Evolutionary conservation across 805 yeast genomes (phyloP).

Genomic region (Maudiozyma barnettii): DNA sequence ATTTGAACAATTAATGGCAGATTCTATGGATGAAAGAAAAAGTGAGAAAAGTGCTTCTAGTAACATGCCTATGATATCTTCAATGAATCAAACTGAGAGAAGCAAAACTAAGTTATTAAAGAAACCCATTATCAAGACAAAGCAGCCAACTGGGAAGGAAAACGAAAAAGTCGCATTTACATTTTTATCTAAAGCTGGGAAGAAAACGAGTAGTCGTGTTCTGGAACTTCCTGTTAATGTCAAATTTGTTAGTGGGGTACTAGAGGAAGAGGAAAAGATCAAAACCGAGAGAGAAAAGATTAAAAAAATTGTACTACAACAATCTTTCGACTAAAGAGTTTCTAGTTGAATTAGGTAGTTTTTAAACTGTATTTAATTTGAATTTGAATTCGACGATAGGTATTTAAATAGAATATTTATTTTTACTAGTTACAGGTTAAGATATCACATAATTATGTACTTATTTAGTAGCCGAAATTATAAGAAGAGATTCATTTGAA

Average conservation of each 20-base stretch:
- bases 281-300: constrained; percentile 47
- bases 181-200: constrained; percentile 47
- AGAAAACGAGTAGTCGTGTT: constrained; percentile 35
- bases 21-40: constrained; percentile 37
- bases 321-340: constrained; percentile 29
- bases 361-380: too few species aligned
- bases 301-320: constrained; percentile 42
- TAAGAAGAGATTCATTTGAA: too few species aligned
- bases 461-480: too few species aligned
- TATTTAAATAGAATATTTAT: too few species aligned
- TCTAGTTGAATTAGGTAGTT: too few species aligned
- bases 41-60: constrained; percentile 21
- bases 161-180: constrained; percentile 37
- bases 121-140: neutral
- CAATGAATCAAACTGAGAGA: neutral
- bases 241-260: constrained; percentile 43
- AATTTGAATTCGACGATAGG: too few species aligned
- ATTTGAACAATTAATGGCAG: constrained; percentile 42
- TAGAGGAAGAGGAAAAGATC: constrained; percentile 41
- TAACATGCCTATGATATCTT: constrained; percentile 18
- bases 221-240: constrained; percentile 45
- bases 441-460: too few species aligned
- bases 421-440: too few species aligned
- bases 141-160: neutral
- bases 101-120: neutral